Conservation (phyloP, 768 basidiomycete genomes). For the Tremella mesenterica region DNA sequence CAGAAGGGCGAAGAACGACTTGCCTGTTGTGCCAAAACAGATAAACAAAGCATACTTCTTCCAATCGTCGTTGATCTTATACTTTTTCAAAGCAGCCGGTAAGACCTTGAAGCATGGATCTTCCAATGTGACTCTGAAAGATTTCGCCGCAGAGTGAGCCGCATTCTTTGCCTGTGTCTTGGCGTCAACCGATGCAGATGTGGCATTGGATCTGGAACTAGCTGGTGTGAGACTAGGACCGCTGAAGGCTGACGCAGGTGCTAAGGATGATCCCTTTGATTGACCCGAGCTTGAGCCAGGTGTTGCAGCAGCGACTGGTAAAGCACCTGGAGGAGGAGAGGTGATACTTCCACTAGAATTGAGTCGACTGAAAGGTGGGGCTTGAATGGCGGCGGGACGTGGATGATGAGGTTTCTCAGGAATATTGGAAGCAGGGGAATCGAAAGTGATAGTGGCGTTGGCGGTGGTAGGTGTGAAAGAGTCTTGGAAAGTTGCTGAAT, state of each 20-base stretch:
- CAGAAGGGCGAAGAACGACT: conserved; percentile 22
- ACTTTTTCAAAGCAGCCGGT: conserved; percentile 95
- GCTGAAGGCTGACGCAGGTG: conserved; percentile 1
- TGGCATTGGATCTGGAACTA: background rate
- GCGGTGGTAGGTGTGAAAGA: conserved; percentile 27
- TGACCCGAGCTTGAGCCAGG: background rate
- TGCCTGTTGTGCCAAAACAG: conserved; percentile 87
- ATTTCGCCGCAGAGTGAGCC: conserved; percentile 51
- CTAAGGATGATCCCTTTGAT: background rate
- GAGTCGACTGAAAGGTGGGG: conserved; percentile 20
- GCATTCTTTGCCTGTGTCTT: conserved; percentile 29
- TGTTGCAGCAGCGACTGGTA: background rate
- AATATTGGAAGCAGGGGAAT: conserved; percentile 14
- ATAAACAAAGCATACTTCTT: conserved; percentile 99
- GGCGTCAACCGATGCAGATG: conserved; percentile 8
- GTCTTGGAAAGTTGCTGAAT: conserved; percentile 27
- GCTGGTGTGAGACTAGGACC: background rate
- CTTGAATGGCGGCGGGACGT: background rate
- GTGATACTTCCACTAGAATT: background rate
- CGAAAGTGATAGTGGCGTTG: conserved; percentile 13
- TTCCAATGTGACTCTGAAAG: conserved; percentile 93
- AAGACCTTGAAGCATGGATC: conserved; percentile 98
- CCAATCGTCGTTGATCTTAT: conserved; percentile 98
- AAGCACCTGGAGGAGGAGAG: background rate
- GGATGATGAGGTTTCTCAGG: background rate